Evolutionary conservation across 2,329 filamentous ascomycete species (phyloP), one percentile per base, ranked within the genome.

Genomic region (Aspergillus fischeri): DNA sequence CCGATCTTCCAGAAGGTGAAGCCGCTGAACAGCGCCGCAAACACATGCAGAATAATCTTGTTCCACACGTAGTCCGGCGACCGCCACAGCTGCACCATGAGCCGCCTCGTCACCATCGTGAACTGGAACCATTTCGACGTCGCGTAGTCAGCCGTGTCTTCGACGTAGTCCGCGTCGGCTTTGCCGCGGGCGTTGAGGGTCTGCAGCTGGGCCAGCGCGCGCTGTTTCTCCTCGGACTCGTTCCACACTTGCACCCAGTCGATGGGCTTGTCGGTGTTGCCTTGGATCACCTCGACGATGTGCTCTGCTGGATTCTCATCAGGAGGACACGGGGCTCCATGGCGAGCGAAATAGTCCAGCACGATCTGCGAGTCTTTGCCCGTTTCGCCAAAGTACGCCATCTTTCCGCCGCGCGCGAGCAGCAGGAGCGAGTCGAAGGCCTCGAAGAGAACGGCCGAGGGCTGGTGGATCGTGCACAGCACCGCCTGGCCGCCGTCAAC

Each of bases 401-500:
- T 87, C 62, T 82, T 82, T 8, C 87, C 87, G 3, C 86, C 87
- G 61, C 77, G 81, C n/a, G 85, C 82, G 0, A 90, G 79, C 1
- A 89, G 75, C 0, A 89, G 76, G 0, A 90, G 79, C 0, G 80
- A 82, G 60, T 90, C 87, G 57, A 90, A 90, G 32, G 86, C 79
- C 8, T 84, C 80, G 54, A 90, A 89, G 0, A 90, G 75, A 9
- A 85, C 81, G 0, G 85, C 84, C 1, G 85, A 87, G 0, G 87
- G 87, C 69, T 90, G 87, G 63, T 90, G 87, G 44, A 90, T 89
- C 0, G 87, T 90, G 58, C 71, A 73, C 1, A 90, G 74, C 1
- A 90, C 82, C 4, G 87, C 86, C 63, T 90, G 87, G 0, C 87
- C 87, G 1, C 80, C 81, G 51, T 84, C 81, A 7, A 86, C 86